Evolutionary conservation across 2,329 filamentous ascomycete species (phyloP), one percentile per base, ranked within the genome.

Genomic region (Calonectria naviculata): DNA sequence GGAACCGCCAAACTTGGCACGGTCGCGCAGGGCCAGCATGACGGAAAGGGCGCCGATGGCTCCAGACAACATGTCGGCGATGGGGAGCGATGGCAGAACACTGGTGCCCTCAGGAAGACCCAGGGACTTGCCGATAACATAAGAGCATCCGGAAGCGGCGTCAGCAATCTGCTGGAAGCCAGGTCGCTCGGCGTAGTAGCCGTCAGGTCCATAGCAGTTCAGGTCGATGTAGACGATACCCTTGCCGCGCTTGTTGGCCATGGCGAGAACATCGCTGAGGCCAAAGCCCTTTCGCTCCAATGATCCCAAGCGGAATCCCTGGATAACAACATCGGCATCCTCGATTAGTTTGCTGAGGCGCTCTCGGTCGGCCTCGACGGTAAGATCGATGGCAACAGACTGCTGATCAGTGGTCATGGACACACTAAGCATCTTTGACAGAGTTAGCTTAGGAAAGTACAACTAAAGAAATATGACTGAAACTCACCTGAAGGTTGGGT

Each of bases 101-200:
- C 52, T 58, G 34, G 34, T 29, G 19, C 52, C 52, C 31, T 58
- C 52, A 1, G 34, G 29, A 9, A 36, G 34, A 19, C 52, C 52
- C 5, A 19, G 17, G 1, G 52, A 36, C 52, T 58, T 58, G 2
- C 52, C 52, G 34, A 24, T 8, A 17, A 83, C 81, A 36, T 82
- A 80, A 13, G 81, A 78, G 10, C 76, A 78, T 1, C 82, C 82
- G 1, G 82, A 73, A 1, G 81, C 80, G 1, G 80, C 81, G 19
- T 93, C 91, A 15, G 90, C 91, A 61, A 92, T 92, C 75, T 92
- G 90, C 77, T 92, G 91, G 90, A 91, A 93, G 10, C 91, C 91
- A 2, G 90, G 88, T 10, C 91, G 84, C 31, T 84, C 83, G 0
- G 88, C 86, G 88, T 90, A 93, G 68, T 90, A 88, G 80, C 86